Percentiles rank a stretch among this genome's conserved stretches.
These are phyloP conservation scores for Daldinia decipiens DNA, from an alignment of 495 filamentous ascomycete species.

Conservation along the genomic window DNA sequence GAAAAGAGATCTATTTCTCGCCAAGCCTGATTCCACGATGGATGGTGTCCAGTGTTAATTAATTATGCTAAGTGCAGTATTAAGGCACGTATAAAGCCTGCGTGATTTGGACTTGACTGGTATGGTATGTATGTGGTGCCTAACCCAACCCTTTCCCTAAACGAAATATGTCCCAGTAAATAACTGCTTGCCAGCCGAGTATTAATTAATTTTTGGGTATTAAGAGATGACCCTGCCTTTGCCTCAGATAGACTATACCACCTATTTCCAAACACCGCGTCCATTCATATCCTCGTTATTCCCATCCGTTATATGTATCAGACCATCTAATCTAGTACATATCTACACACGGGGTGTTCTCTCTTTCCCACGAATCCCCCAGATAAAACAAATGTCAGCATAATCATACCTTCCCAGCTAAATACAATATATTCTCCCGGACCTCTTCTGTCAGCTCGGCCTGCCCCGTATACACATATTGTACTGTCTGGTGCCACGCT, in stretches of 20 bases:
- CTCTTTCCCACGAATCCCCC: background rate
- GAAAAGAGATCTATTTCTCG: too few species aligned
- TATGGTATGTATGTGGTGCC: too few species aligned
- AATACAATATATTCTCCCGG: slow-evolving; percentile 62
- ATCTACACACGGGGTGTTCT: background rate
- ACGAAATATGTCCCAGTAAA: background rate
- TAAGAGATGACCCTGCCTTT: background rate
- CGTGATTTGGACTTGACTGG: too few species aligned
- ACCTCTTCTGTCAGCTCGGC: slow-evolving; percentile 57
- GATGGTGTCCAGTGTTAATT: too few species aligned
- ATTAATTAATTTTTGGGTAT: background rate
- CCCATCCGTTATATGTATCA: background rate
- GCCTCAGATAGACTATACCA: background rate
- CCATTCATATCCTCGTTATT: background rate
- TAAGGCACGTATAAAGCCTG: too few species aligned
- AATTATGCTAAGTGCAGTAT: too few species aligned
- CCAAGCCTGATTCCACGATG: too few species aligned
- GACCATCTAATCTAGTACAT: background rate
- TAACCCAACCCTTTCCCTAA: too few species aligned
- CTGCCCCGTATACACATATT: slow-evolving; percentile 62
- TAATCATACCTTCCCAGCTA: slow-evolving; percentile 59
- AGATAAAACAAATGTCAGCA: background rate
- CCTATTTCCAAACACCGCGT: background rate
- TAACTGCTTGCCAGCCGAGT: background rate
- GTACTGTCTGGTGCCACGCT: slow-evolving; percentile 61